Percentiles rank a stretch among this genome's conserved stretches.
phyloP scores from a whole-genome alignment of 2,329 filamentous ascomycete genomes.

The Ceratocystiopsis sp. region DNA sequence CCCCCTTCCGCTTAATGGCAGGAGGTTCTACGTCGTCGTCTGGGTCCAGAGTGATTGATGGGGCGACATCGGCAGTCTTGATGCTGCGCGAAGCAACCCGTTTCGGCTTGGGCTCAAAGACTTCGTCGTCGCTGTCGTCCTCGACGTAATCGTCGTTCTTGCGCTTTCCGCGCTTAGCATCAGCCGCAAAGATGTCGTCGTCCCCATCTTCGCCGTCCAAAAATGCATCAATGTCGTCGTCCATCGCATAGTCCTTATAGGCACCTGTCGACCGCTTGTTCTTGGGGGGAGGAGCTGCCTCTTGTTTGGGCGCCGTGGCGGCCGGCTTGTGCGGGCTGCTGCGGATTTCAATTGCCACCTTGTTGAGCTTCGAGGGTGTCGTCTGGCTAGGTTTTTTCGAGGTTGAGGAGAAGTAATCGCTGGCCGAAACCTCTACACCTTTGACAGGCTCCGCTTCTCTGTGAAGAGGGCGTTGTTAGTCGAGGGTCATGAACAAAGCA shows the following conservation, averaged over 20 bases:
- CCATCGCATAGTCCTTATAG: slow-evolving; percentile 21
- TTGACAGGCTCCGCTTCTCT: slow-evolving; percentile 24
- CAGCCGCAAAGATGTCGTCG: slow-evolving; percentile 73
- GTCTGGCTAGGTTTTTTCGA: slow-evolving; percentile 25
- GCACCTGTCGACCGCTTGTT: slow-evolving; percentile 26
- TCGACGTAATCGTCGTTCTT: slow-evolving; percentile 62
- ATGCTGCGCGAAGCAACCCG: slow-evolving; percentile 29
- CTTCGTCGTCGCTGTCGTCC: slow-evolving; percentile 33
- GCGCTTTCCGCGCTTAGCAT: slow-evolving; percentile 47
- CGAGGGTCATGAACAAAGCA: background rate
- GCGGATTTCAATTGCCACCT: slow-evolving; percentile 28
- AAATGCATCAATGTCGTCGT: slow-evolving; percentile 35
- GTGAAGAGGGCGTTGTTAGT: slow-evolving; percentile 1
- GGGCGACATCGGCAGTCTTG: slow-evolving; percentile 16
- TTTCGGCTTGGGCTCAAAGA: slow-evolving; percentile 42
- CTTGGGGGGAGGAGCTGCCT: slow-evolving; percentile 14
- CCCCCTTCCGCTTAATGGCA: slow-evolving; percentile 17
- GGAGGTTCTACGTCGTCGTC: slow-evolving; percentile 17
- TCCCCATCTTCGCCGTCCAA: slow-evolving; percentile 51
- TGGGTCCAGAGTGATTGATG: slow-evolving; percentile 9
- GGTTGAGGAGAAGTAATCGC: slow-evolving; percentile 37
- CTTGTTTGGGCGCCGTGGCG: slow-evolving; percentile 9
- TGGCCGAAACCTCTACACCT: slow-evolving; percentile 35
- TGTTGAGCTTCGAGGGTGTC: slow-evolving; percentile 23
- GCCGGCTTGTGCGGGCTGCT: slow-evolving; percentile 33